A percentile compares a stretch with the other conserved stretches of the same genome.
phyloP scores from a whole-genome alignment of 1,284 basidiomycete species.

The Irpex sp. region DNA sequence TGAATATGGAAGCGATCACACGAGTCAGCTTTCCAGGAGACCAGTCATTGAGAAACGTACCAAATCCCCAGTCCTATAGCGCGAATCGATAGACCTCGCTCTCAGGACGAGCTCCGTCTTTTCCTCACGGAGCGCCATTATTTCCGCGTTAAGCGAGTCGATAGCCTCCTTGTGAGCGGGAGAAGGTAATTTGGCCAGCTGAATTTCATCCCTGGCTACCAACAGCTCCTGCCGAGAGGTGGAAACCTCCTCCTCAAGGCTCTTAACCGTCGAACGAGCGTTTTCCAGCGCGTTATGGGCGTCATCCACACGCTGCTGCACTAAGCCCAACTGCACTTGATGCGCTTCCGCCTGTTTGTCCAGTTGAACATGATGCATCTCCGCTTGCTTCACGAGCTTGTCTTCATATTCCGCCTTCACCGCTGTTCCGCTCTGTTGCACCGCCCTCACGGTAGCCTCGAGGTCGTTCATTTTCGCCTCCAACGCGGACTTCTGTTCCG shows the following conservation, averaged over 20 bases:
- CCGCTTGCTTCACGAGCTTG: constrained; percentile 10
- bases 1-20: constrained; percentile 8
- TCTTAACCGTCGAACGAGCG: constrained; percentile 11
- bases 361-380: constrained; percentile 9
- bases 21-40: neutral
- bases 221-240: constrained; percentile 13
- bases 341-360: constrained; percentile 8
- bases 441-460: constrained; percentile 15
- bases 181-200: constrained; percentile 18
- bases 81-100: constrained; percentile 28
- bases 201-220: constrained; percentile 19
- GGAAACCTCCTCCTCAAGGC: constrained; percentile 13
- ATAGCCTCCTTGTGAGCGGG: constrained; percentile 20
- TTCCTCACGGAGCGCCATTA: constrained; percentile 24
- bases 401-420: constrained; percentile 19
- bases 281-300: constrained; percentile 18
- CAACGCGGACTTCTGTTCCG: constrained; percentile 22
- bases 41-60: constrained; percentile 18
- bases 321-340: constrained; percentile 11
- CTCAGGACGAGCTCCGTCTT: constrained; percentile 22
- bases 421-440: constrained; percentile 11
- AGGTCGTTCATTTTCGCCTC: constrained; percentile 18
- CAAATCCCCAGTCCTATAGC: constrained; percentile 33
- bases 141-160: constrained; percentile 19
- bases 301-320: constrained; percentile 17